Conservation (phyloP, 108 stramenopile genomes). For the Skeletonema tropicum region DNA sequence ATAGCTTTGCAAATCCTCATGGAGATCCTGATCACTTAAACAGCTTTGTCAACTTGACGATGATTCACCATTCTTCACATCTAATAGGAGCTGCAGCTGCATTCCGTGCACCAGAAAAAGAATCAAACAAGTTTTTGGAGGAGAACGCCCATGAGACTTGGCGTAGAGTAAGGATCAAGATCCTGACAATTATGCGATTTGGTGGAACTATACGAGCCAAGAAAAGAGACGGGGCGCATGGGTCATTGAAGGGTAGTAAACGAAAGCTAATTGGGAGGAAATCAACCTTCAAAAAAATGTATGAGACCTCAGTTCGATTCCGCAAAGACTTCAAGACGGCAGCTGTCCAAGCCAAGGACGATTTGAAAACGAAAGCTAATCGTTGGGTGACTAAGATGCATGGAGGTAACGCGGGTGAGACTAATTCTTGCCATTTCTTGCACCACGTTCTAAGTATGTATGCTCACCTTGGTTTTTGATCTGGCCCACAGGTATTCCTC, state of each 20-base stretch:
- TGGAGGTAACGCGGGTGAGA: conserved; percentile 19
- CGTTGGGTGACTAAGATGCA: conserved; percentile 23
- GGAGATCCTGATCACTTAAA: conserved; percentile 20
- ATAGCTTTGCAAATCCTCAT: conserved; percentile 16
- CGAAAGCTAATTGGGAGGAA: not conserved
- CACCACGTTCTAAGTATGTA: not conserved
- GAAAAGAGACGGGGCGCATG: not conserved
- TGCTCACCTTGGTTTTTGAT: not conserved
- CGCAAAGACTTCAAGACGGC: conserved; percentile 3
- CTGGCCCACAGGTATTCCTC: conserved; percentile 38
- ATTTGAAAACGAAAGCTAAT: not conserved
- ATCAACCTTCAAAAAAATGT: not conserved
- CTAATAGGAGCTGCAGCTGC: conserved; percentile 49
- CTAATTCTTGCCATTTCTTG: not conserved
- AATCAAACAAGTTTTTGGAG: conserved; percentile 9
- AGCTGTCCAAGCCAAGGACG: not conserved
- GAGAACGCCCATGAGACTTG: conserved; percentile 11
- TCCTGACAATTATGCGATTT: conserved; percentile 18
- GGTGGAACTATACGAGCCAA: conserved; percentile 5
- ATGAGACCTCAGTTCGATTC: not conserved
- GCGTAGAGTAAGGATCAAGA: conserved; percentile 19
- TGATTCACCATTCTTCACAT: conserved; percentile 36
- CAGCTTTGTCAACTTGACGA: conserved; percentile 19
- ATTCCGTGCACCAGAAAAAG: conserved; percentile 13
- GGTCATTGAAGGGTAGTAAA: not conserved